Evolutionary conservation across 495 filamentous ascomycete genomes (phyloP), one percentile per base, ranked within the genome.

Genomic region (Daldinia concentrica): DNA sequence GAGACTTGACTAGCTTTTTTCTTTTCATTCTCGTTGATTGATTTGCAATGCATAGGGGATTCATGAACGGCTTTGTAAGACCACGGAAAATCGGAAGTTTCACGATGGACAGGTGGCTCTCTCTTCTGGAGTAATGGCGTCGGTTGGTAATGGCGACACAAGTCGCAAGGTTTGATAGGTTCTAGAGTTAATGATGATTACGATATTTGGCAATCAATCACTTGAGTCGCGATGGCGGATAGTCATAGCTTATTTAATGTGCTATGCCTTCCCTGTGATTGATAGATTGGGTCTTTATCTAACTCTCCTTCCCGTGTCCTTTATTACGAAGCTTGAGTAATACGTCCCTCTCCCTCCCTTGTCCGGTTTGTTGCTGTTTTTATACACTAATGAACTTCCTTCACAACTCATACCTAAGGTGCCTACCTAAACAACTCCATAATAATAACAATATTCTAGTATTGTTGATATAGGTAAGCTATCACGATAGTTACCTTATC

Each of bases 181-280:
- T 39, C 52, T 55, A 72, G 60, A 45, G 24, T 36, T 64, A 64
- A 72, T 64, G 60, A 72, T 54, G 59, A 72, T 57, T 50, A 72
- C 48, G 69, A 72, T 15, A 52, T 14, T 43, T 54, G 50, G 30
- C 56, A 56, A 51, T 50, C 45, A 17, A 43, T 50, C 39, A 17
- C 36, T 41, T 29, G 26, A 7, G 57, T 60, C 3, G 26, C 8
- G 15, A 54, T 15, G 7, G 50, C 27, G 26, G 22, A 29, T 52
- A 52, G 12, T 52, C 14, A 22, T 48, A 6, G 24, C 27, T 30
- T 24, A 7, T 30, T 54, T 15, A 11, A n/a, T 30, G 26, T 3
- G 14, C 14, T 30, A n/a, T 54, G 15, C 24, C 12, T 54, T 54
- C 50, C 50, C 26, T 48, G 3, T 48, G 19, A 4, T 9, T 24